Conservation (phyloP, 768 basidiomycete genomes). For the Favolaschia claudopus region DNA sequence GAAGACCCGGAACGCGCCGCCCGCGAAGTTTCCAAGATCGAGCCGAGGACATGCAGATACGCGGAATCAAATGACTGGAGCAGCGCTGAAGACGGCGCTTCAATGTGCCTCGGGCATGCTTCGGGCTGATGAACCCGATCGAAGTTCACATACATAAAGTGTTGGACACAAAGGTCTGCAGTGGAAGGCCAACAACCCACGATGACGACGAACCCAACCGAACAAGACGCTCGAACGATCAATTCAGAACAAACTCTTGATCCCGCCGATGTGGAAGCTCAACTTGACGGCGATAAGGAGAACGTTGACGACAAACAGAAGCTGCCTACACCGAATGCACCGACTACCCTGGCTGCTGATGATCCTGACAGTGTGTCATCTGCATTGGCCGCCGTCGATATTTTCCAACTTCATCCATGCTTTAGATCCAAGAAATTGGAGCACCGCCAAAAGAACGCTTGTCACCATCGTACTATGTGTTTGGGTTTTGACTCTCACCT, state of each 20-base stretch:
- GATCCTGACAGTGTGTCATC: conserved; percentile 12
- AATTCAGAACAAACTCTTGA: too few relatives aligned
- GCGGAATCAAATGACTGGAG: too few relatives aligned
- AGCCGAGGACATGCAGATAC: too few relatives aligned
- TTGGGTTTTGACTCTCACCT: conserved; percentile 24
- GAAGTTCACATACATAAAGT: background rate
- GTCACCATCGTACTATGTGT: conserved; percentile 11
- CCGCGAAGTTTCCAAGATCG: too few relatives aligned
- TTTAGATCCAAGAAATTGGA: conserved; percentile 18
- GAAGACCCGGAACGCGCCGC: too few relatives aligned
- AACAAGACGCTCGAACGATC: too few relatives aligned
- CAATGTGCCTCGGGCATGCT: background rate
- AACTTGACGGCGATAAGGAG: conserved; percentile 1
- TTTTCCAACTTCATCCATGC: background rate
- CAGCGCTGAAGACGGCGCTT: background rate
- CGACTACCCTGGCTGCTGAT: conserved; percentile 5
- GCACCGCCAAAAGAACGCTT: background rate
- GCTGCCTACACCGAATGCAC: background rate
- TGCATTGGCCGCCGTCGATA: too few relatives aligned
- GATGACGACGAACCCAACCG: background rate
- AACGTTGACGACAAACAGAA: background rate
- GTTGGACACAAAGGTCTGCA: background rate
- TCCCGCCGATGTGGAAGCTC: too few relatives aligned
- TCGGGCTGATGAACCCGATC: background rate
- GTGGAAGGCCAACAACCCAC: background rate